Percentiles rank a stretch among this genome's conserved stretches.
Evolutionary conservation across 805 yeast species (phyloP).

Genomic region (Ogataea nitratoaversa): DNA sequence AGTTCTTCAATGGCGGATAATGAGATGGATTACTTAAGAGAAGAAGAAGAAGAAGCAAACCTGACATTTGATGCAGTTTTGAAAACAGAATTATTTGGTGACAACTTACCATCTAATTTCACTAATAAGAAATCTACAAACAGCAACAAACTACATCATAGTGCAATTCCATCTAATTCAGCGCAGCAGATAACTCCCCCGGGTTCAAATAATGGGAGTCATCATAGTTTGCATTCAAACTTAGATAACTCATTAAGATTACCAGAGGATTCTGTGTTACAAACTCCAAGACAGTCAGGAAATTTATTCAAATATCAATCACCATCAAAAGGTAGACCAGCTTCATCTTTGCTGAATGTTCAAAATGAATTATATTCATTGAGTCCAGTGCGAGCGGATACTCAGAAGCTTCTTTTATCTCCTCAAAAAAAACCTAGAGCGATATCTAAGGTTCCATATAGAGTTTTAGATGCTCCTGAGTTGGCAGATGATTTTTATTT

Average conservation of each 20-base stretch:
- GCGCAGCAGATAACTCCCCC: slow-evolving; percentile 26
- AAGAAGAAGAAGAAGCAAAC: slow-evolving; percentile 85
- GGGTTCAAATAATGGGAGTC: slow-evolving; percentile 18
- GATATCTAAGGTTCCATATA: slow-evolving; percentile 81
- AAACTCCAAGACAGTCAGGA: slow-evolving; percentile 37
- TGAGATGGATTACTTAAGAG: slow-evolving; percentile 64
- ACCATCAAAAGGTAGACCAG: slow-evolving; percentile 59
- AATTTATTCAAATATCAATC: slow-evolving; percentile 74
- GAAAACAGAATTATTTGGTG: slow-evolving; percentile 89
- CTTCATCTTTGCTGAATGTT: slow-evolving; percentile 53
- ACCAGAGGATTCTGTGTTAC: slow-evolving; percentile 18
- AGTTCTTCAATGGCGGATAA: slow-evolving; percentile 35
- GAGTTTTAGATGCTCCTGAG: slow-evolving; percentile 95
- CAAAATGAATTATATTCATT: slow-evolving; percentile 74
- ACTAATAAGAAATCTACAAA: slow-evolving; percentile 13
- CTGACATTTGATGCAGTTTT: slow-evolving; percentile 81
- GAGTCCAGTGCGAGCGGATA: slow-evolving; percentile 86
- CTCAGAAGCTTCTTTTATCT: slow-evolving; percentile 71
- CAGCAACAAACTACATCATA: not conserved
- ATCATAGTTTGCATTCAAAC: slow-evolving; percentile 15
- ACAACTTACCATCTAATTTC: slow-evolving; percentile 52
- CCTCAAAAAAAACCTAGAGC: slow-evolving; percentile 78
- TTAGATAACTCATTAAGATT: slow-evolving; percentile 9
- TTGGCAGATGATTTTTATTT: slow-evolving; percentile 90
- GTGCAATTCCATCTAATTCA: slow-evolving; percentile 9